Percentiles rank a stretch among this genome's conserved stretches.
phyloP scores from a whole-genome alignment of 768 basidiomycete genomes.

The Auricularia cornea region DNA sequence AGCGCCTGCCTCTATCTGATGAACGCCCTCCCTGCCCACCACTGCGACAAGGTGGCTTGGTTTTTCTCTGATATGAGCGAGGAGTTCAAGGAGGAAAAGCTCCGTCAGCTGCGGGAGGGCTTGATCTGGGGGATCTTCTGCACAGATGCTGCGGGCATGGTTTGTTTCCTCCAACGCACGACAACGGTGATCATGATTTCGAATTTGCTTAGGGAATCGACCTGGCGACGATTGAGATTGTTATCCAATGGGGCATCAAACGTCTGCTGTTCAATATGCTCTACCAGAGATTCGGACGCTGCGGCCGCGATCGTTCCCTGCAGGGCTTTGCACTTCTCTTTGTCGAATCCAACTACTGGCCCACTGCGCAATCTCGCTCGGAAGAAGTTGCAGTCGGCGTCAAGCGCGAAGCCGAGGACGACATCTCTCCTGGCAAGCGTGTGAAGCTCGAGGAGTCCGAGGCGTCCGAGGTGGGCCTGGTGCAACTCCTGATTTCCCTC shows the following conservation, averaged over 20 bases:
- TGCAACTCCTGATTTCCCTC: too few relatives aligned
- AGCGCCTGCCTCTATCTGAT: conserved; percentile 10
- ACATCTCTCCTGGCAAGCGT: too few relatives aligned
- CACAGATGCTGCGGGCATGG: conserved; percentile 30
- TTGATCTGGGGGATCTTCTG: conserved; percentile 20
- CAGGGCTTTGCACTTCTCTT: conserved; percentile 11
- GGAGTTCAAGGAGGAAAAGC: conserved; percentile 5
- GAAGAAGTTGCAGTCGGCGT: too few relatives aligned
- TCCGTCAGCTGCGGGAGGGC: conserved; percentile 8
- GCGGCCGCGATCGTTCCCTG: conserved; percentile 10
- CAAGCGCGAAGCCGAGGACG: too few relatives aligned
- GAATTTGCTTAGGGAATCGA: conserved; percentile 26
- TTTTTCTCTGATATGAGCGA: conserved; percentile 22
- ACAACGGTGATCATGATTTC: background rate
- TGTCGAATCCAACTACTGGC: conserved; percentile 11
- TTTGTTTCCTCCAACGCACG: conserved; percentile 3
- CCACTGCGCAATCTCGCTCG: too few relatives aligned
- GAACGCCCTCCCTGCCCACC: background rate
- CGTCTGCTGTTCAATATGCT: conserved; percentile 18
- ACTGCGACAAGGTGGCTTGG: conserved; percentile 14
- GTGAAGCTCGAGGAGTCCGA: too few relatives aligned
- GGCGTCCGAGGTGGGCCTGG: too few relatives aligned
- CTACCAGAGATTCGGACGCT: conserved; percentile 29
- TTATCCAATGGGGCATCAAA: conserved; percentile 26
- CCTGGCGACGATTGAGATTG: conserved; percentile 23